Percentiles rank a stretch among this genome's conserved stretches.
Evolutionary conservation across 2,329 filamentous ascomycete genomes (phyloP).

Genomic region (Ceratocystis smalleyi): DNA sequence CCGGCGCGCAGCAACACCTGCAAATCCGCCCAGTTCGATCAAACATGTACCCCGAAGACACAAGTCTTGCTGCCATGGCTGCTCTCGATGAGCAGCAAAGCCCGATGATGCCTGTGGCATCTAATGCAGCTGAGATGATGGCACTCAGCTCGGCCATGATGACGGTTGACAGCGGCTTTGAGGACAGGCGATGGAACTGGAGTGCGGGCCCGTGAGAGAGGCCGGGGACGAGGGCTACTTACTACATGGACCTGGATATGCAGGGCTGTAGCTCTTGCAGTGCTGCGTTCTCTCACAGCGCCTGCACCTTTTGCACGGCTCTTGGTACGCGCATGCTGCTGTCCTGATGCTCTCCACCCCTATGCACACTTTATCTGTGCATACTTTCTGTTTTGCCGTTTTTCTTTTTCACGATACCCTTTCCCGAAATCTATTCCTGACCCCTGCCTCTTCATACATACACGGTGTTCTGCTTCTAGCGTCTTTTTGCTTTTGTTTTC

Average conservation of each 20-base stretch:
- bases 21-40: not conserved
- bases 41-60: not conserved
- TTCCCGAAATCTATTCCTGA: not conserved
- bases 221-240: not conserved
- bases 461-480: not conserved
- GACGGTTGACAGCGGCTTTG: slow-evolving; percentile 43
- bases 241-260: not conserved
- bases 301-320: too few species aligned
- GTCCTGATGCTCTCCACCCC: not conserved
- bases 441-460: not conserved
- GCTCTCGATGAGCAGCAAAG: slow-evolving; percentile 3
- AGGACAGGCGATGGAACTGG: slow-evolving; percentile 43
- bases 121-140: slow-evolving; percentile 13
- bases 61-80: not conserved
- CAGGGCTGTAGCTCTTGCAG: not conserved
- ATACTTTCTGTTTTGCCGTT: not conserved
- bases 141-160: slow-evolving; percentile 37
- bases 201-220: slow-evolving; percentile 21
- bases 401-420: not conserved
- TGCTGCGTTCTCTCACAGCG: too few species aligned
- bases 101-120: not conserved
- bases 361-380: not conserved
- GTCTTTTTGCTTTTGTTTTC: not conserved
- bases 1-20: not conserved
- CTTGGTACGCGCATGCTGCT: not conserved